Percentiles rank a stretch among this genome's conserved stretches.
These are phyloP conservation scores for Betula pendula DNA, from an alignment of 306 rosid genomes.

Conservation along the genomic window DNA sequence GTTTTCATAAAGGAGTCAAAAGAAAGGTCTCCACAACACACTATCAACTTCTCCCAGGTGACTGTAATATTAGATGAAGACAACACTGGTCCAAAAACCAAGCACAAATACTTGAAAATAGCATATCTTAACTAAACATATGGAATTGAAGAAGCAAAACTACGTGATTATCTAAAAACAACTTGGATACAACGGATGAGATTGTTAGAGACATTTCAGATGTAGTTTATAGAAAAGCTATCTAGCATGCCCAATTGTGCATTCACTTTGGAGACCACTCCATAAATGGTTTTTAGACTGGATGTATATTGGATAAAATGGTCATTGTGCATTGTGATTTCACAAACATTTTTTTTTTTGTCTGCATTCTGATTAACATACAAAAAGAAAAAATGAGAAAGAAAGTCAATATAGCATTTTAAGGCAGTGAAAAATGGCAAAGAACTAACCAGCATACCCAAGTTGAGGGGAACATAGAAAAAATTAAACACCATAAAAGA, in stretches of 20 bases:
- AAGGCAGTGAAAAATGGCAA: background rate
- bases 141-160: background rate
- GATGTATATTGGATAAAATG: background rate
- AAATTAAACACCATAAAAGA: slow-evolving; percentile 6
- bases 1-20: no score
- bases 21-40: no score
- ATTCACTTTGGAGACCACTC: background rate
- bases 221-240: background rate
- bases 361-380: background rate
- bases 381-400: background rate
- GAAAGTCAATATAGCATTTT: background rate
- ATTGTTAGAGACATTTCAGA: background rate
- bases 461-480: background rate
- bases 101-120: background rate
- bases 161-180: background rate
- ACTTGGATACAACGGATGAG: background rate
- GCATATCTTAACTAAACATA: background rate
- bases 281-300: background rate
- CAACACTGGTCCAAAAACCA: background rate
- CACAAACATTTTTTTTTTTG: background rate
- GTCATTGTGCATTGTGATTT: background rate
- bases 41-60: no score
- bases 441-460: background rate
- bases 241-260: background rate
- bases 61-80: background rate